Percentiles rank a stretch among this genome's conserved stretches.
Evolutionary conservation across 1,284 basidiomycete genomes (phyloP).

Genomic region (Fistulinella cinereoalba): DNA sequence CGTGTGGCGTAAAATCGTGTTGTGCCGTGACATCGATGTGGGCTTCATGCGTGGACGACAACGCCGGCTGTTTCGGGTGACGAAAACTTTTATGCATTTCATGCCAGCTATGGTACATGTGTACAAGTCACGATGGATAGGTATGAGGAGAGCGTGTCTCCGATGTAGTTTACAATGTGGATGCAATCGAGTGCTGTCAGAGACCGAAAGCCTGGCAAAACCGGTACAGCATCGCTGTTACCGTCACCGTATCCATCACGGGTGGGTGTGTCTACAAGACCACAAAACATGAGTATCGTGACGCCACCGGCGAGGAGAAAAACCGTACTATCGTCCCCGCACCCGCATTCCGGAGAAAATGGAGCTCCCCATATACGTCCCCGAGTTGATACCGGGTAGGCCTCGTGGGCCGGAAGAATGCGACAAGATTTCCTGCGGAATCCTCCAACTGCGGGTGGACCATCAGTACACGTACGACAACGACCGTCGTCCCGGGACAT

Average conservation of each 20-base stretch:
- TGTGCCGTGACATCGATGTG: conserved; percentile 22
- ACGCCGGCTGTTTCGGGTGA: conserved; percentile 21
- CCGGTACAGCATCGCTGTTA: conserved; percentile 80
- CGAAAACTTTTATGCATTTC: conserved; percentile 28
- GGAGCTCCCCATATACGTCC: conserved; percentile 78
- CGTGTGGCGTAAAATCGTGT: conserved; percentile 34
- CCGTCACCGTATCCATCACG: conserved; percentile 81
- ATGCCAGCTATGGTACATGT: conserved; percentile 34
- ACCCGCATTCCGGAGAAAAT: conserved; percentile 73
- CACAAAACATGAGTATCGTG: conserved; percentile 24
- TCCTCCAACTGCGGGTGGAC: conserved; percentile 59
- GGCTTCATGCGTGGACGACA: conserved; percentile 15
- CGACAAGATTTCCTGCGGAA: conserved; percentile 61
- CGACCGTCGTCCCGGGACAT: conserved; percentile 31
- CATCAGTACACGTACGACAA: conserved; percentile 18
- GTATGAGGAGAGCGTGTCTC: conserved; percentile 32
- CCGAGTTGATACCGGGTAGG: conserved; percentile 77
- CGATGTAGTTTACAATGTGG: conserved; percentile 35
- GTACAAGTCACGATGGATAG: conserved; percentile 29
- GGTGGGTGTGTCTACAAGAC: conserved; percentile 72
- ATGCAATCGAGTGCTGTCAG: conserved; percentile 37
- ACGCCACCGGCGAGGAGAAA: conserved; percentile 11
- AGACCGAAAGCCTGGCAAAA: conserved; percentile 69
- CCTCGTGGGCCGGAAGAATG: conserved; percentile 72
- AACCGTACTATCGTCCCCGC: conserved; percentile 69